These are phyloP conservation scores for Cajanus cajan DNA, from an alignment of 306 rosid species.

Conservation along the genomic window DNA sequence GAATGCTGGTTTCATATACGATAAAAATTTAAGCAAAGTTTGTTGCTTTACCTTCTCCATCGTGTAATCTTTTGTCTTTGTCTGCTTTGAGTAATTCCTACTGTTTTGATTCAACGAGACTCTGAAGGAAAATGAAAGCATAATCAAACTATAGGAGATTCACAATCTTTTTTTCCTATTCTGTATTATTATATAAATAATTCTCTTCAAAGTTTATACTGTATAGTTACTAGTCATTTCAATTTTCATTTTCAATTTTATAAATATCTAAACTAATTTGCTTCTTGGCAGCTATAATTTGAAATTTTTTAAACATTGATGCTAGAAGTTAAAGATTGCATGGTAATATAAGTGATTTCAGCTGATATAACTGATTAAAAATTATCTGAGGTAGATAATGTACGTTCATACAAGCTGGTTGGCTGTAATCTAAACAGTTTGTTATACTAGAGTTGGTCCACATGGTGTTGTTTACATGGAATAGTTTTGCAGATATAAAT, in stretches of 20 bases:
- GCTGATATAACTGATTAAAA: slow-evolving; percentile 12
- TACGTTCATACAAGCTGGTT: slow-evolving; percentile 6
- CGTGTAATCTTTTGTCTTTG: slow-evolving; percentile 27
- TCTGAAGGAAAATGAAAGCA: not conserved
- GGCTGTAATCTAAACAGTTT: not conserved
- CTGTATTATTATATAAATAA: not conserved
- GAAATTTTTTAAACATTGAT: not conserved
- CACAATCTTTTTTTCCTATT: slow-evolving; percentile 1
- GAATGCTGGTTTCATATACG: slow-evolving; percentile 80
- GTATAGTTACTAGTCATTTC: not conserved
- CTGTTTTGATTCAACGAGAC: slow-evolving; percentile 8
- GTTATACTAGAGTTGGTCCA: not conserved
- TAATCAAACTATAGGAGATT: slow-evolving; percentile 1
- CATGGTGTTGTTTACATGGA: not conserved
- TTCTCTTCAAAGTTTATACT: not conserved
- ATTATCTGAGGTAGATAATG: not conserved
- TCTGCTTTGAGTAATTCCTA: slow-evolving; percentile 15
- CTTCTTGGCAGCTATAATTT: slow-evolving; percentile 19
- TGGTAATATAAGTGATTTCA: not conserved
- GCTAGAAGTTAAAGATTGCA: slow-evolving; percentile 15
- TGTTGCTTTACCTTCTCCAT: slow-evolving; percentile 59
- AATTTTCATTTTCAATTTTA: not conserved
- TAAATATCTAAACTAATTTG: not conserved
- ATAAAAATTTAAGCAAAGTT: slow-evolving; percentile 71
- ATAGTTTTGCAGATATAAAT: not conserved